A percentile compares a stretch with the other conserved stretches of the same genome.
phyloP scores from a whole-genome alignment of 2,329 filamentous ascomycete genomes.

The Rachicladosporium sp. region DNA sequence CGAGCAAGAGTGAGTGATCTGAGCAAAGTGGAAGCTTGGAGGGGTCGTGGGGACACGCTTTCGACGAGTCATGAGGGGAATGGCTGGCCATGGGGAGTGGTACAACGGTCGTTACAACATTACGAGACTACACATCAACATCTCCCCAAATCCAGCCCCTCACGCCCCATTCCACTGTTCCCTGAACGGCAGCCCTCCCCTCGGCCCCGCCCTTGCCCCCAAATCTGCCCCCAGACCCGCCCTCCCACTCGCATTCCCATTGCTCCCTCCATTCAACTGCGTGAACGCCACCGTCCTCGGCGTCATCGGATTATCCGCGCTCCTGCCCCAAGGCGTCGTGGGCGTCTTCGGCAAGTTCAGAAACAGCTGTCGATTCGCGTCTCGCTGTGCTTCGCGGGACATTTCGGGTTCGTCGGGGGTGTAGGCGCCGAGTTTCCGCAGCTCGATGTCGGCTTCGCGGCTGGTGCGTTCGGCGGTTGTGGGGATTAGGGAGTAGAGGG shows the following conservation, averaged over 20 bases:
- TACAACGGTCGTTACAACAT: too few species aligned
- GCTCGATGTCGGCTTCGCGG: constrained; percentile 25
- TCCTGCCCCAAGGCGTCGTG: constrained; percentile 29
- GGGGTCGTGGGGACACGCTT: too few species aligned
- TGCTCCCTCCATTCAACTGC: constrained; percentile 33
- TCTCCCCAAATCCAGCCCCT: too few species aligned
- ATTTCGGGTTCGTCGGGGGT: constrained; percentile 27
- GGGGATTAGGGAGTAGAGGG: constrained; percentile 43
- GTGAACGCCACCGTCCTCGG: constrained; percentile 58
- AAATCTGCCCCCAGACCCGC: not conserved
- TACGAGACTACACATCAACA: too few species aligned
- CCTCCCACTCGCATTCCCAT: not conserved
- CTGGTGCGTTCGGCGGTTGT: constrained; percentile 22
- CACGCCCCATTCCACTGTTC: not conserved
- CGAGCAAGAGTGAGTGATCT: too few species aligned
- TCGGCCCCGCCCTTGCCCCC: constrained; percentile 2
- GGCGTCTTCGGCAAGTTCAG: constrained; percentile 30
- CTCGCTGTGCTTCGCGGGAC: constrained; percentile 40
- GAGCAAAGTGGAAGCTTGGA: too few species aligned
- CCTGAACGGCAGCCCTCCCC: constrained; percentile 4
- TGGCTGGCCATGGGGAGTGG: too few species aligned
- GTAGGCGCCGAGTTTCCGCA: constrained; percentile 41
- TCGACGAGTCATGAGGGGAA: too few species aligned
- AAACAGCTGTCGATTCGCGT: constrained; percentile 38
- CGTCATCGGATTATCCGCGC: constrained; percentile 36